A percentile compares a stretch with the other conserved stretches of the same genome.
Conservation (phyloP, 2,329 filamentous ascomycete species). For the Aspergillus spinulosporus region DNA sequence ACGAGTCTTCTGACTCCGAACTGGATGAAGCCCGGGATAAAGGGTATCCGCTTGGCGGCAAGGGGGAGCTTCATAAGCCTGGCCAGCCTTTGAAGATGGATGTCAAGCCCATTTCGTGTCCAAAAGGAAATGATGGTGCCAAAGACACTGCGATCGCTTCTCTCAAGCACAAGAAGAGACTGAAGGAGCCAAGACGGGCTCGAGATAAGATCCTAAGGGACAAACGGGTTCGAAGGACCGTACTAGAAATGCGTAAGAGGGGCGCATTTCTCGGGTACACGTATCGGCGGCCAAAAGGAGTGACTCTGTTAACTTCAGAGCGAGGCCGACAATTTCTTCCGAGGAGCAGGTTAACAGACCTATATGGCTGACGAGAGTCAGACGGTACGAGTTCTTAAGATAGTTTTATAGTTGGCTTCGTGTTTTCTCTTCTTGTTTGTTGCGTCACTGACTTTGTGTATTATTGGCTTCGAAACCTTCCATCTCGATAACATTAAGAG, state of each 20-base stretch:
- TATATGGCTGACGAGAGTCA: constrained; percentile 23
- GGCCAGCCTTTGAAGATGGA: constrained; percentile 23
- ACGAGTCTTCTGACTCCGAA: constrained; percentile 19
- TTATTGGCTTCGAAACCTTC: too few species aligned
- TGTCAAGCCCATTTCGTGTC: neutral
- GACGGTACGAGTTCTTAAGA: too few species aligned
- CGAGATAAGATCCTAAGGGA: constrained; percentile 85
- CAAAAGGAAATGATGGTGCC: constrained; percentile 36
- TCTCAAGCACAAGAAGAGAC: constrained; percentile 38
- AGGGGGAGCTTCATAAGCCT: constrained; percentile 3
- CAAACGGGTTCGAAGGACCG: constrained; percentile 61
- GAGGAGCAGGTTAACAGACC: constrained; percentile 26
- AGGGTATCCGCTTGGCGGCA: neutral
- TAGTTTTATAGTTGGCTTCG: too few species aligned
- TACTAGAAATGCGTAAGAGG: constrained; percentile 77
- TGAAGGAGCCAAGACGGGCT: constrained; percentile 72
- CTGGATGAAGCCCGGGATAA: constrained; percentile 12
- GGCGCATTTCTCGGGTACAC: constrained; percentile 89
- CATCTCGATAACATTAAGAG: too few species aligned
- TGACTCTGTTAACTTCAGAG: constrained; percentile 36
- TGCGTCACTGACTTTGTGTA: too few species aligned
- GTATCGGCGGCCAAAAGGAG: constrained; percentile 59
- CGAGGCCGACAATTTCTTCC: constrained; percentile 31
- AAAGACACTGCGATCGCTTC: constrained; percentile 38
- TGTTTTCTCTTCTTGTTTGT: too few species aligned